Evolutionary conservation across 1,284 basidiomycete genomes (phyloP).

Genomic region (Schizophyllum amplum): DNA sequence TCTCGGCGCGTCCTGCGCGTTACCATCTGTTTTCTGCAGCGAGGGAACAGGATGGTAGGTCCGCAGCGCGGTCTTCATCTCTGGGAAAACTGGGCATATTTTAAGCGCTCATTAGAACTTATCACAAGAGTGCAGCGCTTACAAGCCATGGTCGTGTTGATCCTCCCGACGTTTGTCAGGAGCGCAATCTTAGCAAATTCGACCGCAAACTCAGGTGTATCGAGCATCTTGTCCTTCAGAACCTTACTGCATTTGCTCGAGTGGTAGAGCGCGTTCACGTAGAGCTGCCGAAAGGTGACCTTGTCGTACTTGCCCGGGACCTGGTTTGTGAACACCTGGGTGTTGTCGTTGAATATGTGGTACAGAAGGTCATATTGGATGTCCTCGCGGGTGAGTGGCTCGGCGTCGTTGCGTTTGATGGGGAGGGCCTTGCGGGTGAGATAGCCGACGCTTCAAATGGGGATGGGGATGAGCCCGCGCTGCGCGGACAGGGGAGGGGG

Average conservation of each 20-base stretch:
- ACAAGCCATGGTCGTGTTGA: constrained; percentile 95
- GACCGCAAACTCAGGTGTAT: constrained; percentile 70
- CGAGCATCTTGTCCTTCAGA: constrained; percentile 78
- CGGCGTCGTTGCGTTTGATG: constrained; percentile 71
- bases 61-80: constrained; percentile 80
- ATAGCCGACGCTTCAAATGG: constrained; percentile 46
- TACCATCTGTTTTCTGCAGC: constrained; percentile 75
- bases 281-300: constrained; percentile 78
- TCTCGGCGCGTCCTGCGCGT: constrained; percentile 79
- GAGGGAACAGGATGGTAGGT: constrained; percentile 81
- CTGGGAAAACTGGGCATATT: constrained; percentile 52
- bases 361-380: constrained; percentile 81
- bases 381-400: constrained; percentile 72
- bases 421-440: constrained; percentile 65
- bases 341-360: constrained; percentile 66
- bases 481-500: constrained; percentile 5
- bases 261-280: constrained; percentile 72
- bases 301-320: constrained; percentile 34
- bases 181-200: constrained; percentile 83
- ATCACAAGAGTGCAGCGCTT: constrained; percentile 13
- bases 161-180: constrained; percentile 83
- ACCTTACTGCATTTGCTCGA: constrained; percentile 82
- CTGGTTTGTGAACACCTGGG: constrained; percentile 65
- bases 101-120: constrained; percentile 26
- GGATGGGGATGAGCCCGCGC: constrained; percentile 9